These are phyloP conservation scores for Penicillium cinerascens DNA, from an alignment of 495 filamentous ascomycete genomes.

Conservation along the genomic window DNA sequence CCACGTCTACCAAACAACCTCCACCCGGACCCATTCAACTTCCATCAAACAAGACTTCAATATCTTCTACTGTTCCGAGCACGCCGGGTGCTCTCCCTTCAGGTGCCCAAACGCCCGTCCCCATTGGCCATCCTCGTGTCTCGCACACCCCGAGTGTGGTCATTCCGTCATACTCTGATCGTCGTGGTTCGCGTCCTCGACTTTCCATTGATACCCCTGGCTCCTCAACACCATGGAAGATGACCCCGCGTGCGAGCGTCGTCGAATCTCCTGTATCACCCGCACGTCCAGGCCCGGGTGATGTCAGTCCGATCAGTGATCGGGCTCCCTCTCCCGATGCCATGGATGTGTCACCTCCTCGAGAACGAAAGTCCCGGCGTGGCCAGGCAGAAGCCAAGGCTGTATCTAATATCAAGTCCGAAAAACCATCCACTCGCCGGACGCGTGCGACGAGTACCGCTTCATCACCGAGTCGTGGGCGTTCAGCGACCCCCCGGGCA, in stretches of 20 bases:
- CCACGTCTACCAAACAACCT: constrained; percentile 19
- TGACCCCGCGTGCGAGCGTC: constrained; percentile 35
- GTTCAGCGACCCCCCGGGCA: constrained; percentile 55
- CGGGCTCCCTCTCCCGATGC: constrained; percentile 40
- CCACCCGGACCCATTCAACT: constrained; percentile 16
- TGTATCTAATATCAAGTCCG: constrained; percentile 30
- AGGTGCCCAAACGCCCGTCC: constrained; percentile 24
- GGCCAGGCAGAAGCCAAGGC: constrained; percentile 20
- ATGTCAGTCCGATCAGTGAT: constrained; percentile 55
- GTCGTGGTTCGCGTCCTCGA: constrained; percentile 29
- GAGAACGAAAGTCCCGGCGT: constrained; percentile 21
- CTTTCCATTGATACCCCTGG: constrained; percentile 44
- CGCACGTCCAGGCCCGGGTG: constrained; percentile 43
- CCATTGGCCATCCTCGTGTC: constrained; percentile 17
- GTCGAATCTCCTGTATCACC: constrained; percentile 44
- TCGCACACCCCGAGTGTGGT: constrained; percentile 32
- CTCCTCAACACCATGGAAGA: constrained; percentile 51
- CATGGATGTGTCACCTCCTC: constrained; percentile 33
- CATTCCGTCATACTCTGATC: constrained; percentile 24
- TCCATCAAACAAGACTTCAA: constrained; percentile 1
- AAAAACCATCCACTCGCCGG: constrained; percentile 31
- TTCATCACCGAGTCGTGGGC: constrained; percentile 56
- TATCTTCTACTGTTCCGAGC: constrained; percentile 25
- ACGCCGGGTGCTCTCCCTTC: constrained; percentile 26
- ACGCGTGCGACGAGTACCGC: constrained; percentile 50